Base-by-base conservation (phyloP, 148 eudicot genomes). In the Salicornia ramosissima region DNA sequence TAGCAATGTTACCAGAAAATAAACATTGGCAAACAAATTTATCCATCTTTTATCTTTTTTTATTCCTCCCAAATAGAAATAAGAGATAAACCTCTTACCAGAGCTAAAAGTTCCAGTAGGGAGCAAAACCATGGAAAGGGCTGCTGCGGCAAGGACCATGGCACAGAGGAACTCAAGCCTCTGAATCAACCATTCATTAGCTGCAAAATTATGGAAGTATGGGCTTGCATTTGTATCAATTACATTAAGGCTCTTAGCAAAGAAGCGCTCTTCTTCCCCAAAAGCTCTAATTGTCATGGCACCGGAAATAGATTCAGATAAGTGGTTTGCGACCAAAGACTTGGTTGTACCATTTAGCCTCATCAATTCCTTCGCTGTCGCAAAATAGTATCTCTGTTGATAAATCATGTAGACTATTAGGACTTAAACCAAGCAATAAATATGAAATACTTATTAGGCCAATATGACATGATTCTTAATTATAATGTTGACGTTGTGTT, bases 341-440 rank as follows among this genome's bases (percentile, higher is more conserved):
- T 93, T 93, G 65, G 95, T 90, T 42, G 98, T 93, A 40, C 98
- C 98, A 70, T 93, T 93, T 53, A 93, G 83, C 76, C 95, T 83
- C 96, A 93, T 90, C 81, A 93, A 59, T 77, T 84, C 95, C 76
- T 90, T 93, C 6, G 98, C 96, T 33, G 96, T 77, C 9, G 87
- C 78, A 50, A 76, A 90, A 68, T 90, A 88, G 84, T 93, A 90
- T 68, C 80, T 87, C 98, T 93, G 81, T 68, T 31, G 45, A 64
- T 47, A 78, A 25, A 24, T 6, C 22, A 54, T 34, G 69, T 12
- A 58, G 70, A 29, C 40, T n/a, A 40, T 70, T 56, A 49, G 22
- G 62, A 39, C 29, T 0, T n/a, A n/a, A 26, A 26, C 10, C 30
- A 9, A 24, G 10, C 11, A 1, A 12, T 10, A 30, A 24, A 40